phyloP scores from a whole-genome alignment of 441 rosid species.

The Arabidopsis lyrata region DNA sequence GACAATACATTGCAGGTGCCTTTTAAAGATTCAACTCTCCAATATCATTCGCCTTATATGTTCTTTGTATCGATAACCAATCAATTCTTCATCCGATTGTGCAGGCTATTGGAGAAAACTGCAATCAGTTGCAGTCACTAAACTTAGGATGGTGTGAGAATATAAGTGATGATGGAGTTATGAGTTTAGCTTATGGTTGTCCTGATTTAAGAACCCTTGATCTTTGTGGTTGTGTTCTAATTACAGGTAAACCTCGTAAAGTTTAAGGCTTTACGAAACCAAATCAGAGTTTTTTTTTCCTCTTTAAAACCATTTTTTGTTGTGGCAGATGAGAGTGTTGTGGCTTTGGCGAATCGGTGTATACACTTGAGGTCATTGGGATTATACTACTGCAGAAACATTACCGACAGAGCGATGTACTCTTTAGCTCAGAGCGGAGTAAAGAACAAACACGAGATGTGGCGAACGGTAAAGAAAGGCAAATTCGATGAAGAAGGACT shows the following conservation, averaged over 20 bases:
- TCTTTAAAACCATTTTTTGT: slow-evolving; percentile 3
- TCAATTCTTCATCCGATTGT: neutral
- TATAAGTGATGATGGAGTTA: slow-evolving; percentile 82
- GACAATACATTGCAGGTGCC: slow-evolving; percentile 83
- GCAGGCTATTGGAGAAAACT: slow-evolving; percentile 88
- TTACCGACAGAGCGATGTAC: slow-evolving; percentile 86
- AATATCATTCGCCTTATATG: neutral
- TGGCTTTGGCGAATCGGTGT: slow-evolving; percentile 82
- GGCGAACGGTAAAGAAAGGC: slow-evolving; percentile 52
- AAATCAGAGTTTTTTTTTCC: neutral
- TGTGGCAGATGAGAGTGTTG: slow-evolving; percentile 78
- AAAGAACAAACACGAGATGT: slow-evolving; percentile 63
- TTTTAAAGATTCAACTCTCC: neutral
- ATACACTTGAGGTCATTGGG: slow-evolving; percentile 79
- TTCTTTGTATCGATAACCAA: neutral
- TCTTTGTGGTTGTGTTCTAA: slow-evolving; percentile 77
- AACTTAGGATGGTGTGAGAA: slow-evolving; percentile 97
- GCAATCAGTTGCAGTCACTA: slow-evolving; percentile 68
- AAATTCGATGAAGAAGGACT: slow-evolving; percentile 75
- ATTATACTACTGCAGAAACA: slow-evolving; percentile 84
- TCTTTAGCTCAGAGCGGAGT: slow-evolving; percentile 76
- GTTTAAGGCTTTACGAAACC: slow-evolving; percentile 2
- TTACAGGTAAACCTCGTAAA: slow-evolving; percentile 68
- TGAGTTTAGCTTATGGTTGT: slow-evolving; percentile 86
- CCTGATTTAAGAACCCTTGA: slow-evolving; percentile 84